These are phyloP conservation scores for Amanita exitialis DNA, from an alignment of 768 basidiomycete genomes.

Conservation along the genomic window DNA sequence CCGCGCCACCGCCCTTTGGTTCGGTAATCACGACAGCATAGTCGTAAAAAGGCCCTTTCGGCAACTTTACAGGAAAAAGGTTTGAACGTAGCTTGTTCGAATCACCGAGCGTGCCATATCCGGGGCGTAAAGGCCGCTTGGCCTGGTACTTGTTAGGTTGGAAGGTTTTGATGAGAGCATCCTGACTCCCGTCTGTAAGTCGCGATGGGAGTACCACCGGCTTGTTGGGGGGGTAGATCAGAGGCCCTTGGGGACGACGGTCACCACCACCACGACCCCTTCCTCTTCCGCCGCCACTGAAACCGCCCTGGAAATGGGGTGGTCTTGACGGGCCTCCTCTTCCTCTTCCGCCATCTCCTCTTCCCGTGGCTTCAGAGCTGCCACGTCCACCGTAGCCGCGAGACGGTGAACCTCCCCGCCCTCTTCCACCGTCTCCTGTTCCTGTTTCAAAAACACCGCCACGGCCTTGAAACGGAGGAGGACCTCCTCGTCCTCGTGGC, in stretches of 20 bases:
- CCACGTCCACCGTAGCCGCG: too few species aligned
- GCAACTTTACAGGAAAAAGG: slow-evolving; percentile 46
- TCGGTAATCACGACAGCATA: slow-evolving; percentile 47
- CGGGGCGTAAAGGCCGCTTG: slow-evolving; percentile 41
- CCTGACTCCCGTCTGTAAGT: slow-evolving; percentile 17
- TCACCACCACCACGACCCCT: not conserved
- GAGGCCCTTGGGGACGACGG: not conserved
- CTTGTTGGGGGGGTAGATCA: slow-evolving; percentile 17
- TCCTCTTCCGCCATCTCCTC: slow-evolving; percentile 8
- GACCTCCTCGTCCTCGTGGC: not conserved
- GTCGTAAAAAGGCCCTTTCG: slow-evolving; percentile 39
- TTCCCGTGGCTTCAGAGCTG: slow-evolving; percentile 16
- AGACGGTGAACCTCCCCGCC: not conserved
- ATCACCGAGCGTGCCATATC: slow-evolving; percentile 41
- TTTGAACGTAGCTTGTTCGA: slow-evolving; percentile 47
- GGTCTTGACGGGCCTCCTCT: too few species aligned
- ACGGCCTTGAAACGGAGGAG: too few species aligned
- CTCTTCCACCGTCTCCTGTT: too few species aligned
- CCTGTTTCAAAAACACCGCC: too few species aligned
- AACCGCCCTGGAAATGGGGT: too few species aligned
- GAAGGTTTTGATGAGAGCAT: slow-evolving; percentile 29
- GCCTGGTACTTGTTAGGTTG: slow-evolving; percentile 19
- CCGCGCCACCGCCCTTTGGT: slow-evolving; percentile 24
- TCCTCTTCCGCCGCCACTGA: slow-evolving; percentile 7
- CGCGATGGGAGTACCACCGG: slow-evolving; percentile 30